A percentile compares a stretch with the other conserved stretches of the same genome.
Conservation (phyloP, 129 eudicot species). For the Centaurea solstitialis region DNA sequence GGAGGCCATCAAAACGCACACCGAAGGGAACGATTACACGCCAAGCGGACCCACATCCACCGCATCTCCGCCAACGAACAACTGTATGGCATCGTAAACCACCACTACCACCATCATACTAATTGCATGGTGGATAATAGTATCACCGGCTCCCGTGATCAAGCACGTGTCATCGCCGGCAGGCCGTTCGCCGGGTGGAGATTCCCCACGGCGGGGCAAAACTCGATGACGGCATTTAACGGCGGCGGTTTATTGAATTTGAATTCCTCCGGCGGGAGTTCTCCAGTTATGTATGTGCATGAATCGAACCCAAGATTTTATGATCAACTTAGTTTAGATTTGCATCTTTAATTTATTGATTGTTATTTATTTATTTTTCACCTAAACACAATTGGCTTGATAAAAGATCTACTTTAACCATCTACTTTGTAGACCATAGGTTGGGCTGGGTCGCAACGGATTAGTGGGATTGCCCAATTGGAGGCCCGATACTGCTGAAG, state of each 20-base stretch:
- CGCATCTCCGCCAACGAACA: conserved; percentile 6
- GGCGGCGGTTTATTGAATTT: conserved; percentile 1
- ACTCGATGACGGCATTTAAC: conserved; percentile 1
- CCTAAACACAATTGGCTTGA: too few relatives aligned
- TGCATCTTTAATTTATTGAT: conserved; percentile 24
- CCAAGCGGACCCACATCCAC: conserved; percentile 20
- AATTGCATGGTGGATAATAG: neutral
- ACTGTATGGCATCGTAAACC: neutral
- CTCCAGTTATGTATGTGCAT: conserved; percentile 8
- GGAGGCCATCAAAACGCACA: conserved; percentile 83
- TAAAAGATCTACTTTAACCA: too few relatives aligned
- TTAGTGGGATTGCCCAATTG: too few relatives aligned
- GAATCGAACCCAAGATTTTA: neutral
- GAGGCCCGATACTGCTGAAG: too few relatives aligned
- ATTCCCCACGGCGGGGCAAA: conserved; percentile 6
- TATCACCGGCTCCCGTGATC: neutral
- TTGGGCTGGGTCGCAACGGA: too few relatives aligned
- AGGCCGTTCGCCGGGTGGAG: conserved; percentile 9
- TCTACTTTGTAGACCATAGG: too few relatives aligned
- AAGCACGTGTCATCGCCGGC: conserved; percentile 10
- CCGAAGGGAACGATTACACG: conserved; percentile 27
- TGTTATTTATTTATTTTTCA: too few relatives aligned
- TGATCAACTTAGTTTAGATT: conserved; percentile 38
- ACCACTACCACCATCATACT: neutral
- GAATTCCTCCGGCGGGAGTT: conserved; percentile 7